phyloP scores from a whole-genome alignment of 164 flowering plant genomes.

The Paratinospora sagittata region DNA sequence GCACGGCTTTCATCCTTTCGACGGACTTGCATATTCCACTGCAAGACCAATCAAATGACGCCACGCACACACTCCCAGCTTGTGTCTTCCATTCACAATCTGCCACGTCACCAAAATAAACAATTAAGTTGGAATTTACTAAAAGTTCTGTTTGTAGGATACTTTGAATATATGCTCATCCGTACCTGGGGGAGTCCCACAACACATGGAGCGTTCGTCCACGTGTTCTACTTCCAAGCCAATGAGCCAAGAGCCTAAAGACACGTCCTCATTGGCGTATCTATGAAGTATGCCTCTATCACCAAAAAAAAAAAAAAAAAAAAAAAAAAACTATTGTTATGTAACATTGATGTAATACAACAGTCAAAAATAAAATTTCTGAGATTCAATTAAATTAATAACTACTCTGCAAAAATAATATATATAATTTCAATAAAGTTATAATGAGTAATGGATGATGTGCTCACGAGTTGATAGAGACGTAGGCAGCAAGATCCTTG shows the following conservation, averaged over 20 bases:
- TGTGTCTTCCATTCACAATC: constrained; percentile 78
- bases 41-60: constrained; percentile 87
- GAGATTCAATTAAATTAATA: too few relatives aligned
- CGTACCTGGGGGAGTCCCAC: constrained; percentile 77
- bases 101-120: constrained; percentile 9
- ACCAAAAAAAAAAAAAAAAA: too few relatives aligned
- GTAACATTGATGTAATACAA: too few relatives aligned
- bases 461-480: constrained; percentile 60
- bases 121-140: not conserved
- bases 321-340: too few relatives aligned
- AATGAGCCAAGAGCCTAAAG: constrained; percentile 72
- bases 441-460: not conserved
- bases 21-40: constrained; percentile 83
- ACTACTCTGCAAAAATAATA: too few relatives aligned
- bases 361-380: too few relatives aligned
- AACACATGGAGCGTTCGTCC: constrained; percentile 66
- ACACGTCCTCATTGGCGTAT: constrained; percentile 81
- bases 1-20: constrained; percentile 66
- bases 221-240: constrained; percentile 75
- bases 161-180: not conserved
- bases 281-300: constrained; percentile 60
- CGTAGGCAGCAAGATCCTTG: constrained; percentile 71
- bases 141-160: not conserved
- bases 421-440: too few relatives aligned
- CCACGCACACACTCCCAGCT: constrained; percentile 65